Percentiles rank a stretch among this genome's conserved stretches.
phyloP scores from a whole-genome alignment of 2,329 filamentous ascomycete species.

The Diaporthe citri region DNA sequence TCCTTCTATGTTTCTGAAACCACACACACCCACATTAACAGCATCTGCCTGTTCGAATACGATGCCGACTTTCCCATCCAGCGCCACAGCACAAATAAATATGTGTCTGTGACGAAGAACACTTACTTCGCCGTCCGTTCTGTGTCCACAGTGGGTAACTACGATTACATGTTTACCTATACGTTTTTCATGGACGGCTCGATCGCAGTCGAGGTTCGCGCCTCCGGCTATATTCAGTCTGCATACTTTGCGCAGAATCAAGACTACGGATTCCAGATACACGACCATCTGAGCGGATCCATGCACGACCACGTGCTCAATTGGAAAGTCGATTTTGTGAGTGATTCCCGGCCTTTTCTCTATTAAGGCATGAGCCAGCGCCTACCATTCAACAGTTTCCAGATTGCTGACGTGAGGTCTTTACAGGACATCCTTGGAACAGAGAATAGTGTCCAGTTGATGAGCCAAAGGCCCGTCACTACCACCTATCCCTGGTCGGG shows the following conservation, averaged over 20 bases:
- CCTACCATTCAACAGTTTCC: background rate
- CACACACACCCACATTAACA: constrained; percentile 59
- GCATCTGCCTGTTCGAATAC: constrained; percentile 69
- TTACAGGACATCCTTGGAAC: constrained; percentile 59
- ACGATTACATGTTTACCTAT: constrained; percentile 66
- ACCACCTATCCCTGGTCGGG: constrained; percentile 63
- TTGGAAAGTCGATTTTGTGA: constrained; percentile 64
- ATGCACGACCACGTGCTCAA: constrained; percentile 70
- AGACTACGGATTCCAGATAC: constrained; percentile 64
- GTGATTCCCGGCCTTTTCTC: background rate
- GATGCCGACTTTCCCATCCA: constrained; percentile 62
- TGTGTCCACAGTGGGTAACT: constrained; percentile 66
- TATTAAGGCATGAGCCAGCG: rapidly evolving
- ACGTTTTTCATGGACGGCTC: constrained; percentile 65
- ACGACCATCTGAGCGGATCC: constrained; percentile 59
- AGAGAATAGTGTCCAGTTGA: constrained; percentile 57
- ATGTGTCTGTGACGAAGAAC: constrained; percentile 61
- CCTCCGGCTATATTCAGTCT: constrained; percentile 67
- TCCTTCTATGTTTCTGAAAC: constrained; percentile 59
- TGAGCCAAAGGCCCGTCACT: constrained; percentile 50
- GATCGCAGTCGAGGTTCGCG: constrained; percentile 63
- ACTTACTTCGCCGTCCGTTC: constrained; percentile 59
- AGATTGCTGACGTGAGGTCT: background rate
- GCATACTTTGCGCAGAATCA: constrained; percentile 60
- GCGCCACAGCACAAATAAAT: constrained; percentile 58